A percentile compares a stretch with the other conserved stretches of the same genome.
phyloP scores from a whole-genome alignment of 2,329 filamentous ascomycete species.

The Dothiorella sarmentorum region DNA sequence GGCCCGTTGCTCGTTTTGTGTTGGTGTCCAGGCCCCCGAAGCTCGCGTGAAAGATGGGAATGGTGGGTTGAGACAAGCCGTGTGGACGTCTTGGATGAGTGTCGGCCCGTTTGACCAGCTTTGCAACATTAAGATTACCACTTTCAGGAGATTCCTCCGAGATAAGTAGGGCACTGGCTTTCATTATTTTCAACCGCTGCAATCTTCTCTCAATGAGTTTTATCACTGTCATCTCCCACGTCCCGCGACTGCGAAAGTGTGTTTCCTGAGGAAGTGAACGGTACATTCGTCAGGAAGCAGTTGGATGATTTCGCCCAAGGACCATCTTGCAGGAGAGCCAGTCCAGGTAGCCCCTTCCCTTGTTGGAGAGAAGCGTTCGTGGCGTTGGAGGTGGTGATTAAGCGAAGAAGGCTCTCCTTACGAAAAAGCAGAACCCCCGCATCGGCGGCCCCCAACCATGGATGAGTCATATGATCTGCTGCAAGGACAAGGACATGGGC shows the following conservation, averaged over 20 bases:
- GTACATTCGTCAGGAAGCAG: slow-evolving; percentile 23
- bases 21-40: neutral
- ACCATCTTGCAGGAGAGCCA: slow-evolving; percentile 21
- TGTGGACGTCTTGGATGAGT: neutral
- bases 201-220: too few relatives aligned
- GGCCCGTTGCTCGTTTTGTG: neutral
- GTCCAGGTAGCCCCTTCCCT: slow-evolving; percentile 19
- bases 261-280: too few relatives aligned
- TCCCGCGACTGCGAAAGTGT: too few relatives aligned
- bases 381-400: too few relatives aligned
- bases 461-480: neutral
- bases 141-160: neutral
- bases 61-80: neutral
- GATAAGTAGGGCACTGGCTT: neutral
- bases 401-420: slow-evolving; percentile 10
- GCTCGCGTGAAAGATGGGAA: neutral
- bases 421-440: too few relatives aligned
- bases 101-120: neutral
- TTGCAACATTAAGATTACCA: neutral
- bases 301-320: slow-evolving; percentile 25
- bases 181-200: too few relatives aligned
- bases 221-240: too few relatives aligned
- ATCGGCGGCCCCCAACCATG: too few relatives aligned
- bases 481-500: neutral
- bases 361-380: too few relatives aligned